Base-by-base conservation (phyloP, 768 basidiomycete genomes). In the Tulasnella sp. region DNA sequence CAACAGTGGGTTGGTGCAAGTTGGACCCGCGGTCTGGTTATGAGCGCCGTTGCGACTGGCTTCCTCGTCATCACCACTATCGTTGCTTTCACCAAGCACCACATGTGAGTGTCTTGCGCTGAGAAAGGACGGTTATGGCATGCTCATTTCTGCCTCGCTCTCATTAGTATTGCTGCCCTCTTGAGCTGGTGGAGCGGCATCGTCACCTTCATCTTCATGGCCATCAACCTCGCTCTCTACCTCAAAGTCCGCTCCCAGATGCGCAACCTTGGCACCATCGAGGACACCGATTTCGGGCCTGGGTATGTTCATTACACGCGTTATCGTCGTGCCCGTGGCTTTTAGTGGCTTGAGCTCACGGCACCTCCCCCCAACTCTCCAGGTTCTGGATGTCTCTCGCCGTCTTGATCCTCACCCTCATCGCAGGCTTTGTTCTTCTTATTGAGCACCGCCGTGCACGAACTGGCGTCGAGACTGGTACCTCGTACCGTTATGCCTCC, bases 331-430 rank as follows among this genome's bases (percentile, higher is more conserved):
- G 73, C 34, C 71, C 78, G 31, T 39, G 34, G 24, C 75, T 46
- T 27, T 10, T 48, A 73, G 83, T 34, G 39, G 27, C 39, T 27
- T 48, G 40, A 27, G 27, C 62, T 71, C 34, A 74, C 39, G 18
- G 71, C 44, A 31, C 31, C 40, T 31, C n/a, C 56, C n/a, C 14
- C 48, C 4, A 58, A 46, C 24, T 52, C 19, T 68, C 31, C 48
- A 62, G 89, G 10, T 93, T 94, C 84, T 94, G 93, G 93, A 84
- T 94, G 84, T 93, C 92, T 1, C 90, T 94, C 82, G 89, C 88
- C 27, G 84, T 90, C 18, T 85, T 94, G 83, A 85, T 94, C 81
- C 88, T 94, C 5, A 88, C 91, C 42, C 84, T 90, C 58, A 83
- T 93, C 78, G 92, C 89, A 24, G 92, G 92, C 76, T 89, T 89